Conservation (phyloP, 768 basidiomycete species). For the Rhodotorula taiwanensis region DNA sequence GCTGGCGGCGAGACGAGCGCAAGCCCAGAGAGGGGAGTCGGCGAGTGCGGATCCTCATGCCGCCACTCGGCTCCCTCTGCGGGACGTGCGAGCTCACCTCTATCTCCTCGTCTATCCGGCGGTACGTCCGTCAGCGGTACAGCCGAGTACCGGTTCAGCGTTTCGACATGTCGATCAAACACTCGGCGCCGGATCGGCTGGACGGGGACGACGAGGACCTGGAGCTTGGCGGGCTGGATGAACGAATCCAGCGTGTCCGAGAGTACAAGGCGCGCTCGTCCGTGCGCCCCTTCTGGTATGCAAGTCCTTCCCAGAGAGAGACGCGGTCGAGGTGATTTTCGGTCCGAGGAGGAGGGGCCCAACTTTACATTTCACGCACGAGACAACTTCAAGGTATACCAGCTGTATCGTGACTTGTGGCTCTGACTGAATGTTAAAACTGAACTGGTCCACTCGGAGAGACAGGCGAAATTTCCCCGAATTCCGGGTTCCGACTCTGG, state of each 20-base stretch:
- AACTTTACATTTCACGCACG: too few species aligned
- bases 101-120: conserved; percentile 59
- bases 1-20: not conserved
- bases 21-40: too few species aligned
- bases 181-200: conserved; percentile 62
- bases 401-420: too few species aligned
- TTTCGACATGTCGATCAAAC: conserved; percentile 66
- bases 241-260: conserved; percentile 48
- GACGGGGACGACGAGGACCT: conserved; percentile 77
- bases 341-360: not conserved
- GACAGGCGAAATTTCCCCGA: too few species aligned
- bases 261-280: not conserved
- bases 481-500: too few species aligned
- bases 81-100: conserved; percentile 34
- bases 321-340: not conserved
- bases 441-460: too few species aligned
- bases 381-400: too few species aligned
- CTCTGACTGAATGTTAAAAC: too few species aligned
- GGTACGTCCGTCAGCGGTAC: conserved; percentile 78
- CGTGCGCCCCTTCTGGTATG: too few species aligned
- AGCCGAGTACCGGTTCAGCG: conserved; percentile 65
- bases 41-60: too few species aligned
- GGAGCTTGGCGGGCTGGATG: conserved; percentile 75
- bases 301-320: not conserved
- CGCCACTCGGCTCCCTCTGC: too few species aligned